Percentiles rank a stretch among this genome's conserved stretches.
phyloP scores from a whole-genome alignment of 116 monocot genomes.

The Phalaenopsis hybrid region DNA sequence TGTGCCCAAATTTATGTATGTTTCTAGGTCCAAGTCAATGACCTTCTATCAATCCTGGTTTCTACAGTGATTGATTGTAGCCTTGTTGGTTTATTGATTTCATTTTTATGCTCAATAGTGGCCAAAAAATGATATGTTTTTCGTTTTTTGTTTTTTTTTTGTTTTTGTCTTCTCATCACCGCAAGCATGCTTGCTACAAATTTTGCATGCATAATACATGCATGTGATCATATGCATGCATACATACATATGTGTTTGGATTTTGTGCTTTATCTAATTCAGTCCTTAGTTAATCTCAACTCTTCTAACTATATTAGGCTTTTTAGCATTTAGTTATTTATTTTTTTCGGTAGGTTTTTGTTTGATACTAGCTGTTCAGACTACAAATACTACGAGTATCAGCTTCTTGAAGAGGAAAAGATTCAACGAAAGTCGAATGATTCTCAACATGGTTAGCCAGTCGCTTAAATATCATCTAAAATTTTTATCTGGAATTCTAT shows the following conservation, averaged over 20 bases:
- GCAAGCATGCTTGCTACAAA: too few relatives aligned
- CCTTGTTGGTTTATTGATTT: not conserved
- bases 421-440: conserved; percentile 48
- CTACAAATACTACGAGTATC: conserved; percentile 84
- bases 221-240: not conserved
- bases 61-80: not conserved
- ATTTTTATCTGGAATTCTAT: not conserved
- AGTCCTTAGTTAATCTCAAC: not conserved
- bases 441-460: conserved; percentile 36
- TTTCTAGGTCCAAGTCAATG: too few relatives aligned
- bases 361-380: conserved; percentile 72
- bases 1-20: conserved; percentile 1
- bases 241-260: not conserved
- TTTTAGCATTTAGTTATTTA: not conserved
- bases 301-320: not conserved
- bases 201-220: not conserved
- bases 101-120: not conserved
- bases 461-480: not conserved
- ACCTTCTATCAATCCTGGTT: not conserved
- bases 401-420: conserved; percentile 74
- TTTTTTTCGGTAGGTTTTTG: conserved; percentile 62
- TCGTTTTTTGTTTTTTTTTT: too few relatives aligned
- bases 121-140: too few relatives aligned
- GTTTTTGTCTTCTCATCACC: too few relatives aligned
- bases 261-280: not conserved